A percentile compares a stretch with the other conserved stretches of the same genome.
These are phyloP conservation scores for Corylus heterophylla DNA, from an alignment of 306 rosid genomes.

Conservation along the genomic window DNA sequence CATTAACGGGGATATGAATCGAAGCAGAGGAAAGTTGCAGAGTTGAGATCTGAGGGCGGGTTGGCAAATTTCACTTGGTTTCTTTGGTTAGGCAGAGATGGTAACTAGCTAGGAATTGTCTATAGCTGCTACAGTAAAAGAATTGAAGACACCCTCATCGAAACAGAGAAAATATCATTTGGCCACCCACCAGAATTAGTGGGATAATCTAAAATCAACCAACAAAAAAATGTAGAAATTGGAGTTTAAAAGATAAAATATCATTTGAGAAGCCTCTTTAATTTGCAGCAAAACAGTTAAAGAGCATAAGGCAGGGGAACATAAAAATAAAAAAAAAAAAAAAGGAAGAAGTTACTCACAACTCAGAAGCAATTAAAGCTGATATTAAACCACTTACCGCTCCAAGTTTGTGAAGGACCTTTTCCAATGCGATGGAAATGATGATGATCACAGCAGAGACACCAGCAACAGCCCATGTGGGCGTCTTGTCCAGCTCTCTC, in stretches of 20 bases:
- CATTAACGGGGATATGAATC: no score
- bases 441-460: slow-evolving; percentile 79
- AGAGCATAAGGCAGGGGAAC: background rate
- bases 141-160: background rate
- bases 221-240: background rate
- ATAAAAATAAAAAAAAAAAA: background rate
- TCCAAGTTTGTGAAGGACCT: slow-evolving; percentile 74
- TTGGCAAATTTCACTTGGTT: background rate
- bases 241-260: background rate
- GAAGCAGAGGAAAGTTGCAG: background rate
- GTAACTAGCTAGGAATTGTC: background rate
- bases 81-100: background rate
- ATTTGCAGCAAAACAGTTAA: background rate
- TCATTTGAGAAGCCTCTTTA: background rate
- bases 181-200: background rate
- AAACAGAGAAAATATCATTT: background rate
- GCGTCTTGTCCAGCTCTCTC: slow-evolving; percentile 73
- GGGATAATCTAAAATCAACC: background rate
- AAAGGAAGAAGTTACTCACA: slow-evolving; percentile 4
- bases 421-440: slow-evolving; percentile 68
- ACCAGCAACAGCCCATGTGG: slow-evolving; percentile 92
- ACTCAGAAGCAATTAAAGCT: background rate
- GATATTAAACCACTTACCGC: slow-evolving; percentile 36
- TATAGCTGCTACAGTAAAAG: background rate
- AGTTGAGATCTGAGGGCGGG: background rate